Evolutionary conservation across 1,284 basidiomycete species (phyloP).

Genomic region (Leucoagaricus sp.): DNA sequence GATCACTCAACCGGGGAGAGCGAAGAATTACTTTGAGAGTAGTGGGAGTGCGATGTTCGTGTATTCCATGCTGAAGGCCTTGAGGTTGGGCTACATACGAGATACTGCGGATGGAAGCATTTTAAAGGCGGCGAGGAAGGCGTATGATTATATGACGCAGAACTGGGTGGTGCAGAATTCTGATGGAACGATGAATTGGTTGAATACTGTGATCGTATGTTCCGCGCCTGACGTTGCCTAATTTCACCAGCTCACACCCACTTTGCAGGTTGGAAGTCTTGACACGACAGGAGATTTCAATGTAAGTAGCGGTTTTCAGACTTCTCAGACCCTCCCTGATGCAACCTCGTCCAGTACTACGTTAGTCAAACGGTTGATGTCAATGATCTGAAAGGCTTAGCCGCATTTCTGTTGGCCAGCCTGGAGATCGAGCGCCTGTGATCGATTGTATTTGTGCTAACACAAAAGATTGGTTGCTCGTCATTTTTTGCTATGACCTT

Average conservation of each 20-base stretch:
- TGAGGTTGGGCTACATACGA: conserved; percentile 42
- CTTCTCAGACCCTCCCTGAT: background rate
- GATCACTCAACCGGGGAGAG: conserved; percentile 48
- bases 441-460: too few species aligned
- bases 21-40: conserved; percentile 52
- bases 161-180: conserved; percentile 44
- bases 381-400: conserved; percentile 50
- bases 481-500: too few species aligned
- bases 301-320: conserved; percentile 29
- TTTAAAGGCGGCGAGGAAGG: conserved; percentile 38
- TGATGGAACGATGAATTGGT: conserved; percentile 48
- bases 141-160: conserved; percentile 42
- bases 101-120: conserved; percentile 39
- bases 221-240: background rate
- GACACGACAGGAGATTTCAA: conserved; percentile 40
- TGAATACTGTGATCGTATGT: conserved; percentile 44
- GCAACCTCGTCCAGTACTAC: conserved; percentile 37
- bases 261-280: conserved; percentile 43
- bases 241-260: background rate
- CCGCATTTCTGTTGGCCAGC: conserved; percentile 48
- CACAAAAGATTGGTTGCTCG: too few species aligned
- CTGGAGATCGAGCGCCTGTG: conserved; percentile 39
- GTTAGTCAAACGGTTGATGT: conserved; percentile 37
- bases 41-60: conserved; percentile 50
- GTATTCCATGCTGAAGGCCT: conserved; percentile 45